Percentiles rank a stretch among this genome's conserved stretches.
Conservation (phyloP, 208 protist genomes). For the Trypanosoma cruzi region DNA sequence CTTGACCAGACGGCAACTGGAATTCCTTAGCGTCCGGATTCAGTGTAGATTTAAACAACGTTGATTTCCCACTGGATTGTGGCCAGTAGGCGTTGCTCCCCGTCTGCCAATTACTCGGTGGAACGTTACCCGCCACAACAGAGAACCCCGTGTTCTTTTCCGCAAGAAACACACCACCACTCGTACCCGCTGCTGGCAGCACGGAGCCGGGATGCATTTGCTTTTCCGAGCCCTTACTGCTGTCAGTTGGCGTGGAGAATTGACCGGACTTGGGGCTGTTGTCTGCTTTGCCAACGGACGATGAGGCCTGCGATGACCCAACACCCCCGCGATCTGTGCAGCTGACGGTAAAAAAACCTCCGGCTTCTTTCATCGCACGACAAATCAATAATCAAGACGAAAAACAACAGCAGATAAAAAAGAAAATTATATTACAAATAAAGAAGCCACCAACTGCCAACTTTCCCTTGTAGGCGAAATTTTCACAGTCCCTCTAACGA, state of each 20-base stretch:
- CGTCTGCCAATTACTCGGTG: not conserved
- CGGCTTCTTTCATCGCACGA: constrained; percentile 4
- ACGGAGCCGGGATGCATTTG: not conserved
- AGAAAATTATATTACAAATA: no score
- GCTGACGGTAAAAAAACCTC: not conserved
- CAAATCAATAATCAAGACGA: not conserved
- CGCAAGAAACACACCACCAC: not conserved
- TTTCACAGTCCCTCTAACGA: no score
- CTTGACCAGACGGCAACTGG: constrained; percentile 15
- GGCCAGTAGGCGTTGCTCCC: no score
- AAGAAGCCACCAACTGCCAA: no score
- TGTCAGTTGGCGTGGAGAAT: not conserved
- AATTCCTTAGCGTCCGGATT: constrained; percentile 56
- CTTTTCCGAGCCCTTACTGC: not conserved
- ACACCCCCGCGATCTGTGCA: not conserved
- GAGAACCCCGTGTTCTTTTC: constrained; percentile 3
- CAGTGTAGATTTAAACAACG: constrained; percentile 19
- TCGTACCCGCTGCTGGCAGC: not conserved
- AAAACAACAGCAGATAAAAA: not conserved
- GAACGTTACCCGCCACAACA: constrained; percentile 3
- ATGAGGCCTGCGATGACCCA: constrained; percentile 6
- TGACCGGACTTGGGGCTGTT: not conserved
- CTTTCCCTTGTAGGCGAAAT: no score
- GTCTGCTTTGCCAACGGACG: not conserved
- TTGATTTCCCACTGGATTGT: not conserved